Conservation (phyloP, 2,329 filamentous ascomycete genomes). For the Pseudogymnoascus sp. region DNA sequence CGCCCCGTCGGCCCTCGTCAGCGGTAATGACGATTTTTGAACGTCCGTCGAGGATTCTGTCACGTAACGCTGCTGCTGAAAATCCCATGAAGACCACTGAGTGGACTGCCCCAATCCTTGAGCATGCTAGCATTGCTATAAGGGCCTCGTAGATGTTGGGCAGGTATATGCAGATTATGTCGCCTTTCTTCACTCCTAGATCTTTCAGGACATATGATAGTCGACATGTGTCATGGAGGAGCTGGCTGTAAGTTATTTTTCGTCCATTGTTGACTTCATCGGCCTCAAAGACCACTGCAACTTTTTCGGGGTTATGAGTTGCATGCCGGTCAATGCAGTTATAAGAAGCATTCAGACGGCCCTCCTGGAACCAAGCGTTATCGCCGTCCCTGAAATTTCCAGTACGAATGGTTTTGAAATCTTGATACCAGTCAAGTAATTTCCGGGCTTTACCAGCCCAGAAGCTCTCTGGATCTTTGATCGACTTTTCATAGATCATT, state of each 20-base stretch:
- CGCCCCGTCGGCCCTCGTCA: conserved; percentile 95
- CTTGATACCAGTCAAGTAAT: conserved; percentile 85
- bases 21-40: conserved; percentile 94
- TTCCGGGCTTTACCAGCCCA: conserved; percentile 80
- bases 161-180: no score
- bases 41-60: conserved; percentile 84
- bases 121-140: no score
- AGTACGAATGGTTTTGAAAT: conserved; percentile 82
- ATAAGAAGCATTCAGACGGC: conserved; percentile 88
- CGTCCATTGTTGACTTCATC: conserved; percentile 84
- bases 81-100: conserved; percentile 98
- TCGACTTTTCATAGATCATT: no score
- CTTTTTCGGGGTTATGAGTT: conserved; percentile 84
- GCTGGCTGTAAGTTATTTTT: conserved; percentile 85
- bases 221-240: no score
- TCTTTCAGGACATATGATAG: no score
- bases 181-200: no score
- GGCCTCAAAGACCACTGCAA: conserved; percentile 97
- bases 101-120: no score
- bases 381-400: conserved; percentile 75
- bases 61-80: conserved; percentile 89
- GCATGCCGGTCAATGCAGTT: conserved; percentile 97
- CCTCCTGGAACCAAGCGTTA: conserved; percentile 90
- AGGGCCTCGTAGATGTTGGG: no score
- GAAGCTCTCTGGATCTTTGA: conserved; percentile 80